Evolutionary conservation across 108 stramenopile genomes (phyloP).

Genomic region (Skeletonema menzelii): DNA sequence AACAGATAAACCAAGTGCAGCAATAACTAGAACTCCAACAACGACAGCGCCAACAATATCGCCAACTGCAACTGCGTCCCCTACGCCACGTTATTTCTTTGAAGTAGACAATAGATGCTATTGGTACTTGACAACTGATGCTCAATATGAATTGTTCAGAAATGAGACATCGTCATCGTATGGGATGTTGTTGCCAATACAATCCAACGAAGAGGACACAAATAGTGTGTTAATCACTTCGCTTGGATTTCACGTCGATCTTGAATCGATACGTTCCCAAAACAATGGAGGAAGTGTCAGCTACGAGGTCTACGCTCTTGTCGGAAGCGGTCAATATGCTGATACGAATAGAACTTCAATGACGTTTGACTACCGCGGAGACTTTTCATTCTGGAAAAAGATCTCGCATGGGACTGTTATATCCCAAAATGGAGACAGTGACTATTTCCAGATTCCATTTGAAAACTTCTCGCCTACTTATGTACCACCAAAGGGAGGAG

Average conservation of each 20-base stretch:
- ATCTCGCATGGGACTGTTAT: constrained; percentile 20
- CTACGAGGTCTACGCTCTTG: constrained; percentile 24
- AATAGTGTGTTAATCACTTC: constrained; percentile 26
- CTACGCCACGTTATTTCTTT: background rate
- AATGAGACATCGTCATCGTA: constrained; percentile 26
- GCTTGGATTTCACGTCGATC: constrained; percentile 22
- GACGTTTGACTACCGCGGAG: constrained; percentile 27
- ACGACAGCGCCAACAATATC: background rate
- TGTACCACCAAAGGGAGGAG: constrained; percentile 18
- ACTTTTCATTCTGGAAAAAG: constrained; percentile 27
- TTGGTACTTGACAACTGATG: constrained; percentile 24
- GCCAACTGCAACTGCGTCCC: background rate
- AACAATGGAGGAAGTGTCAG: constrained; percentile 1
- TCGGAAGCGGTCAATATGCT: constrained; percentile 13
- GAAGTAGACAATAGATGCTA: constrained; percentile 18
- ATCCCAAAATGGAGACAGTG: background rate
- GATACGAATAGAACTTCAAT: constrained; percentile 19
- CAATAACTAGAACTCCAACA: background rate
- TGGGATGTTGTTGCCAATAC: constrained; percentile 21
- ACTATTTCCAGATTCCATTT: constrained; percentile 25
- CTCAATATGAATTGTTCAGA: background rate
- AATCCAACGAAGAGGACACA: constrained; percentile 15
- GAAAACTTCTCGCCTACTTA: constrained; percentile 18
- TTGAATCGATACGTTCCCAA: background rate
- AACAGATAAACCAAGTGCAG: background rate